Conservation (phyloP, 2,329 filamentous ascomycete genomes). For the Stagonosporopsis rhizophila region DNA sequence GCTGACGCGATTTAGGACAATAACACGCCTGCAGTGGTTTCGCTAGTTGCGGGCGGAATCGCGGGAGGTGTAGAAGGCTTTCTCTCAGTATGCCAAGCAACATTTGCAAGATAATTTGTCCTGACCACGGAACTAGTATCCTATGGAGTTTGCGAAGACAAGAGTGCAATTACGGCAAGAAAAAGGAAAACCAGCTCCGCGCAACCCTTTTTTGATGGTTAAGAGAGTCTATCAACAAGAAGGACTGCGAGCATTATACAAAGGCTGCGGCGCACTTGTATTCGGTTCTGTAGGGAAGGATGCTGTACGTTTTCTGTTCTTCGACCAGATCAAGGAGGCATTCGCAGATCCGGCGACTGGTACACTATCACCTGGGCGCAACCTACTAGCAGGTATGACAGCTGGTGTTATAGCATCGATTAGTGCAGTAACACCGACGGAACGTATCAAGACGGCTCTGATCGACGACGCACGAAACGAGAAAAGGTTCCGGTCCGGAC, state of each 20-base stretch:
- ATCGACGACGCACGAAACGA: slow-evolving; percentile 66
- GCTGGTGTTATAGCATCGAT: slow-evolving; percentile 68
- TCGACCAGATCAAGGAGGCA: slow-evolving; percentile 68
- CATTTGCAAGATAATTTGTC: neutral
- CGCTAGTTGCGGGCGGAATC: slow-evolving; percentile 48
- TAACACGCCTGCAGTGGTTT: slow-evolving; percentile 48
- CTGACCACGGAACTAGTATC: slow-evolving; percentile 54
- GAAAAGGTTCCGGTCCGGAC: slow-evolving; percentile 58
- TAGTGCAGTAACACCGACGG: slow-evolving; percentile 71
- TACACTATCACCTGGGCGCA: slow-evolving; percentile 61
- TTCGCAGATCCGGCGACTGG: slow-evolving; percentile 64
- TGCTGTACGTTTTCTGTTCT: slow-evolving; percentile 70
- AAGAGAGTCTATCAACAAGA: slow-evolving; percentile 62
- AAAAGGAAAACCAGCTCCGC: slow-evolving; percentile 53
- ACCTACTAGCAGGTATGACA: slow-evolving; percentile 69
- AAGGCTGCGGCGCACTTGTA: slow-evolving; percentile 67
- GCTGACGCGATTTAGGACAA: slow-evolving; percentile 37
- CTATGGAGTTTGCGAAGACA: slow-evolving; percentile 73
- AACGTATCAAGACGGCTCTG: slow-evolving; percentile 72
- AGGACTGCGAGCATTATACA: slow-evolving; percentile 66
- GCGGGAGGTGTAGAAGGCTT: slow-evolving; percentile 51
- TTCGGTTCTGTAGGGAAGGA: slow-evolving; percentile 69
- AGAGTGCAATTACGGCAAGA: slow-evolving; percentile 63
- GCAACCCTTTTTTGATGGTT: slow-evolving; percentile 67
- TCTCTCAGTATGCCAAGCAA: slow-evolving; percentile 36